Percentiles rank a stretch among this genome's conserved stretches.
Conservation (phyloP, 1,139 yeast species). For the Chernovozyma aurita region DNA sequence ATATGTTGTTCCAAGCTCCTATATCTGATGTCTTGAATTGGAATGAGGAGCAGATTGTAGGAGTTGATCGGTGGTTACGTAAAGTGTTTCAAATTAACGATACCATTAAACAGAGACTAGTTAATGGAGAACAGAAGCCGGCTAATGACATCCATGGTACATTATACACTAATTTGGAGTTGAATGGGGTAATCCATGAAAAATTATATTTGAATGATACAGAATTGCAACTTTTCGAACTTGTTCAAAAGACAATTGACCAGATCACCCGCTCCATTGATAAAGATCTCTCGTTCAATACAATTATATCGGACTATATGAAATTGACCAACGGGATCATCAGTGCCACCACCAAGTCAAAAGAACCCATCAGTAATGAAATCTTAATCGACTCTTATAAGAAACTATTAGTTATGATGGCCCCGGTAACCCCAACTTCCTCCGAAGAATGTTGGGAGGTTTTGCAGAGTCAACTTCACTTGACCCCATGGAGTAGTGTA, state of each 20-base stretch:
- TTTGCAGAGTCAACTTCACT: conserved; percentile 1
- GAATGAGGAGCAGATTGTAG: conserved; percentile 86
- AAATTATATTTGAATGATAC: conserved; percentile 25
- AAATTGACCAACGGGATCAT: conserved; percentile 54
- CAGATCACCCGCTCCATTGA: conserved; percentile 58
- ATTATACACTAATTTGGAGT: conserved; percentile 13
- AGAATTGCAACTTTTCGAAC: conserved; percentile 58
- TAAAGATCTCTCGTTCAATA: conserved; percentile 63
- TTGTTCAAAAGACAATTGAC: conserved; percentile 44
- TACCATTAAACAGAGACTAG: conserved; percentile 7
- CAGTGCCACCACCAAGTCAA: conserved; percentile 29
- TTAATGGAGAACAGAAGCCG: background rate
- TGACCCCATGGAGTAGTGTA: conserved; percentile 45
- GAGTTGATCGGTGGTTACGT: conserved; percentile 81
- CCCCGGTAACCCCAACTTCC: conserved; percentile 77
- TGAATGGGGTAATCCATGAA: conserved; percentile 17
- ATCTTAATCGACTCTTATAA: conserved; percentile 39
- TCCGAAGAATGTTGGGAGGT: conserved; percentile 80
- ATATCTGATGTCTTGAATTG: conserved; percentile 75
- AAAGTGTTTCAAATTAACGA: conserved; percentile 50
- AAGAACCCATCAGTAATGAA: conserved; percentile 19
- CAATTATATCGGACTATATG: conserved; percentile 87
- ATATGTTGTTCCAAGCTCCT: conserved; percentile 91
- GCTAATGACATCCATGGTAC: background rate
- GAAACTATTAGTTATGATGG: conserved; percentile 52